Evolutionary conservation across 345 rosid species (phyloP).

Genomic region (Syzygium jambos): DNA sequence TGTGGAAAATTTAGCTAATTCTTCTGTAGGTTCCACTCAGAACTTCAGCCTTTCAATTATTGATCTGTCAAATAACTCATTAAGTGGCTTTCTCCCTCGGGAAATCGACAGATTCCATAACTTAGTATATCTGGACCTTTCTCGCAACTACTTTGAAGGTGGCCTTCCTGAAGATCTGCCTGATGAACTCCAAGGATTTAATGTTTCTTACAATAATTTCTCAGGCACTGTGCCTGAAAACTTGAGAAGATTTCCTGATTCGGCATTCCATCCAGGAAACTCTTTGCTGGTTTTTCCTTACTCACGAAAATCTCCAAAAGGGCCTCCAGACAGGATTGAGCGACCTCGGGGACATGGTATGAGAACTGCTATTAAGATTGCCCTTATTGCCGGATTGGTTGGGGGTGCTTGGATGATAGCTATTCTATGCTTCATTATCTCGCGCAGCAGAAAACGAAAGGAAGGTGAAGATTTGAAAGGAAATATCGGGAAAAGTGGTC

Average conservation of each 20-base stretch:
- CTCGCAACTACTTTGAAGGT: conserved; percentile 66
- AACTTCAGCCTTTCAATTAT: conserved; percentile 53
- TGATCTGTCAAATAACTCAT: conserved; percentile 62
- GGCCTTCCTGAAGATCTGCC: conserved; percentile 57
- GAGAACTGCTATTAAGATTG: conserved; percentile 38
- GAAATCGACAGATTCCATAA: conserved; percentile 34
- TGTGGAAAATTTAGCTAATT: conserved; percentile 17
- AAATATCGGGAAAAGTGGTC: conserved; percentile 17
- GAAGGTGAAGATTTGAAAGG: conserved; percentile 17
- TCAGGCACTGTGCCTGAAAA: conserved; percentile 66
- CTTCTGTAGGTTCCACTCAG: conserved; percentile 14
- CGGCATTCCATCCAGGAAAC: conserved; percentile 87
- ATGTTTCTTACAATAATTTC: conserved; percentile 66
- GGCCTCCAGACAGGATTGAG: conserved; percentile 17
- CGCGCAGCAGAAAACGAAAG: conserved; percentile 15
- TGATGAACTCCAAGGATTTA: conserved; percentile 42
- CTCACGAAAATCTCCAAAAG: conserved; percentile 28
- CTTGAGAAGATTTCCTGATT: conserved; percentile 63
- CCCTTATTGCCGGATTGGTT: conserved; percentile 53
- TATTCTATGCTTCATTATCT: conserved; percentile 31
- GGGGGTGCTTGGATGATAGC: conserved; percentile 33
- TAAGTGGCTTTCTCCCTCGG: conserved; percentile 43
- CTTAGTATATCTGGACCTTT: conserved; percentile 53
- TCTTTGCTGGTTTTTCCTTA: conserved; percentile 35
- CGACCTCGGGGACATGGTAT: conserved; percentile 18